A percentile compares a stretch with the other conserved stretches of the same genome.
Evolutionary conservation across 2,329 filamentous ascomycete genomes (phyloP).

Genomic region (Fusarium luffae): DNA sequence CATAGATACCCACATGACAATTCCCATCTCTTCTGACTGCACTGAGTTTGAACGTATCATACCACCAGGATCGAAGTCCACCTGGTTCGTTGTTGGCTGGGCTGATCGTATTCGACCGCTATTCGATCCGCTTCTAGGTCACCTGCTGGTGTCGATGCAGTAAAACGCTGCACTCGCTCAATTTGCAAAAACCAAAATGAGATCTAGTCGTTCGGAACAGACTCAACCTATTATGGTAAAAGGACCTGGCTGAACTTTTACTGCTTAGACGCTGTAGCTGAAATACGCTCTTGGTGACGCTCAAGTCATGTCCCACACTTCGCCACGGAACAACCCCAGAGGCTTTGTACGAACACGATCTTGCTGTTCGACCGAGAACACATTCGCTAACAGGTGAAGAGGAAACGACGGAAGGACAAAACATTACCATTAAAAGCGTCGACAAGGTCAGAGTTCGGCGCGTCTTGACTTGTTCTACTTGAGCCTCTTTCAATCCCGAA

Average conservation of each 20-base stretch:
- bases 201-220: neutral
- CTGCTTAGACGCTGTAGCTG: slow-evolving; percentile 32
- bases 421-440: slow-evolving; percentile 17
- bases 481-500: neutral
- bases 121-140: slow-evolving; percentile 47
- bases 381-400: slow-evolving; percentile 48
- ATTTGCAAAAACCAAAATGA: neutral
- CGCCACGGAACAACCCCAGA: slow-evolving; percentile 45
- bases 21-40: neutral
- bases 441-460: slow-evolving; percentile 45
- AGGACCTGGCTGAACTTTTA: slow-evolving; percentile 43
- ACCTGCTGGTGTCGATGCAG: slow-evolving; percentile 44
- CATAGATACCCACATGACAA: neutral
- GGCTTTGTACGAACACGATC: slow-evolving; percentile 43
- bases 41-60: too few species aligned
- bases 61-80: too few species aligned
- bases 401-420: slow-evolving; percentile 47
- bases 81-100: neutral
- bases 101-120: slow-evolving; percentile 27
- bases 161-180: slow-evolving; percentile 43
- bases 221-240: slow-evolving; percentile 40
- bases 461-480: slow-evolving; percentile 32
- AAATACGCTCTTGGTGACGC: slow-evolving; percentile 45
- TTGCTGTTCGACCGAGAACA: slow-evolving; percentile 42
- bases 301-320: slow-evolving; percentile 50